Percentiles rank a stretch among this genome's conserved stretches.
Conservation (phyloP, 106 monocot species). For the Dactylorhiza incarnata region DNA sequence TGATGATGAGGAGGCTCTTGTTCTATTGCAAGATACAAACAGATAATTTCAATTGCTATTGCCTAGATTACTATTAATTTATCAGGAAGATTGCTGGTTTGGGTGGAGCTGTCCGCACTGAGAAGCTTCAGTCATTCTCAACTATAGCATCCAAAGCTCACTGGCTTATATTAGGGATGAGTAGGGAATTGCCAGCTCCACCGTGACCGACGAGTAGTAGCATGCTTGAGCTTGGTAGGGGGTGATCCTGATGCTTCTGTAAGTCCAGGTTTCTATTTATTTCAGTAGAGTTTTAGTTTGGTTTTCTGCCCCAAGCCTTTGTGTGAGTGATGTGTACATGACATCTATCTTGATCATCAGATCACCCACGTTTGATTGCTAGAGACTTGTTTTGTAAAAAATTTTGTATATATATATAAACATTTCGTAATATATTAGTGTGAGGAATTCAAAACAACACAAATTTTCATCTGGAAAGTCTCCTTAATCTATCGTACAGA, state of each 20-base stretch:
- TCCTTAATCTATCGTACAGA: too few species aligned
- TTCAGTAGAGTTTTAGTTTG: background rate
- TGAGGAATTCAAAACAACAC: background rate
- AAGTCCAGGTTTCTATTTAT: background rate
- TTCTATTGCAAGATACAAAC: slow-evolving; percentile 44
- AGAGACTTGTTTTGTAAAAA: background rate
- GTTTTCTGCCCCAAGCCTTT: background rate
- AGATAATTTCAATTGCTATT: slow-evolving; percentile 15
- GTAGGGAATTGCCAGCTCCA: background rate
- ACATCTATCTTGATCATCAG: background rate
- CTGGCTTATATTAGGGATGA: background rate
- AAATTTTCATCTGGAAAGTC: background rate
- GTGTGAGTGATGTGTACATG: background rate
- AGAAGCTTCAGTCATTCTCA: background rate
- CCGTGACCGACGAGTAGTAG: background rate
- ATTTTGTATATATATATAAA: slow-evolving; percentile 2
- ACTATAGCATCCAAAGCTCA: background rate
- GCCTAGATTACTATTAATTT: background rate
- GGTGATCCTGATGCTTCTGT: background rate
- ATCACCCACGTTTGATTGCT: background rate
- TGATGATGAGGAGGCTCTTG: slow-evolving; percentile 49
- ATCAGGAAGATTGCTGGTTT: slow-evolving; percentile 1
- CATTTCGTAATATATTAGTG: background rate
- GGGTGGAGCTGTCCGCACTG: background rate
- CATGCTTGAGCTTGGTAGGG: background rate